Evolutionary conservation across 768 basidiomycete species (phyloP).

Genomic region (Pleurotus tuoliensis): DNA sequence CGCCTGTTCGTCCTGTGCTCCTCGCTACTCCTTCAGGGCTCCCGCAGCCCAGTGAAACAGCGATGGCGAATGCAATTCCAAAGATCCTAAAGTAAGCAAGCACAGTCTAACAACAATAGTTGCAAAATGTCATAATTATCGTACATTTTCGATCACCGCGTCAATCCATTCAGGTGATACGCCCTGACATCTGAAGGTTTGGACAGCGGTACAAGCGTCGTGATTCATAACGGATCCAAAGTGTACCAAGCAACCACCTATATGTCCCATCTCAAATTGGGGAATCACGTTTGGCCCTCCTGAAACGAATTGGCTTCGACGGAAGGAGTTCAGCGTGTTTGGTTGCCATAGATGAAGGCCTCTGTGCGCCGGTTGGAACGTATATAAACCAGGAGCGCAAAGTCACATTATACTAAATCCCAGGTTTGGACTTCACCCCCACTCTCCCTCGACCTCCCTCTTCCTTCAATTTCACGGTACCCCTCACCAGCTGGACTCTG

Average conservation of each 20-base stretch:
- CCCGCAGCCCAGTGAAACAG: background rate
- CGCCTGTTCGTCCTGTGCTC: background rate
- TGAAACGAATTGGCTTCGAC: background rate
- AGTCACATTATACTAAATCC: conserved; percentile 16
- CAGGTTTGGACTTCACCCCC: conserved; percentile 25
- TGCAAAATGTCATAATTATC: too few species aligned
- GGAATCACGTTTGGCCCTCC: conserved; percentile 7
- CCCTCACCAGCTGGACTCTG: conserved; percentile 47
- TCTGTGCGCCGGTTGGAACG: background rate
- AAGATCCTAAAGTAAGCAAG: too few species aligned
- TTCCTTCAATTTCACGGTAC: conserved; percentile 16
- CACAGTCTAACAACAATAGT: too few species aligned
- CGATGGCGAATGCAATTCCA: background rate
- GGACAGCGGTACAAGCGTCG: background rate
- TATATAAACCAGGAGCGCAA: conserved; percentile 8
- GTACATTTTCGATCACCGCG: too few species aligned
- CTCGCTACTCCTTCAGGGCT: background rate
- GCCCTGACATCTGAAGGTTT: background rate
- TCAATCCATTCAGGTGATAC: too few species aligned
- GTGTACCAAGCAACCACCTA: conserved; percentile 7
- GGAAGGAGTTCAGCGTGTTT: background rate
- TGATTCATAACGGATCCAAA: background rate
- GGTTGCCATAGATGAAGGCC: conserved; percentile 5
- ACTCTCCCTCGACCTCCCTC: conserved; percentile 18
- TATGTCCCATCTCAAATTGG: background rate